Evolutionary conservation across 2,329 filamentous ascomycete genomes (phyloP).

Genomic region (Trichoderma pleuroti): DNA sequence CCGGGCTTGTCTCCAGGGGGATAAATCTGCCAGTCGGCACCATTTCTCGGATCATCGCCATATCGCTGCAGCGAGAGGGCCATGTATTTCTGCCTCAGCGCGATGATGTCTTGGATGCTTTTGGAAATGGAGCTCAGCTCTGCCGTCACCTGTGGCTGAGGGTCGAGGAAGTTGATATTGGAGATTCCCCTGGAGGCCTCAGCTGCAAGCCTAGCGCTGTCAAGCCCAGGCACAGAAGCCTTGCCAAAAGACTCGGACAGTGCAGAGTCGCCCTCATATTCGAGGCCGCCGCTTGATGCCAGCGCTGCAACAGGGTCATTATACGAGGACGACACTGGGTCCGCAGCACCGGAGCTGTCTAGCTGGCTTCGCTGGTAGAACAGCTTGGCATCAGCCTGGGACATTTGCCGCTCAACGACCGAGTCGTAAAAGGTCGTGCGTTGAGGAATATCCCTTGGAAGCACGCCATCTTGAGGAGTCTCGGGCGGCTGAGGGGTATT

Average conservation of each 20-base stretch:
- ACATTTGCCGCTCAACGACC: slow-evolving; percentile 13
- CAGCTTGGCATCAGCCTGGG: slow-evolving; percentile 9
- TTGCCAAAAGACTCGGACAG: not conserved
- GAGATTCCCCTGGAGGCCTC: not conserved
- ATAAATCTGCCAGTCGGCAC: slow-evolving; percentile 6
- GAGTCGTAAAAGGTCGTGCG: slow-evolving; percentile 14
- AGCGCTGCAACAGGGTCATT: slow-evolving; percentile 3
- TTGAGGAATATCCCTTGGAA: slow-evolving; percentile 11
- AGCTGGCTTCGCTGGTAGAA: slow-evolving; percentile 12
- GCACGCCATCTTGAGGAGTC: slow-evolving; percentile 1
- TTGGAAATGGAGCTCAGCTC: slow-evolving; percentile 8
- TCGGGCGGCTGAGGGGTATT: not conserved
- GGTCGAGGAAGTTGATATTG: slow-evolving; percentile 4
- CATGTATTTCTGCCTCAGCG: not conserved
- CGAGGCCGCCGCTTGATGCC: not conserved
- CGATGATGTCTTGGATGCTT: slow-evolving; percentile 9
- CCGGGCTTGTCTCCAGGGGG: not conserved
- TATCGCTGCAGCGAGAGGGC: not conserved
- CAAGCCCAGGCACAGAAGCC: not conserved
- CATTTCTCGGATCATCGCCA: not conserved
- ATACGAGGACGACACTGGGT: not conserved
- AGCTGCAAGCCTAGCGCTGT: not conserved
- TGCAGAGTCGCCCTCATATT: not conserved
- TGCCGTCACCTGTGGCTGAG: slow-evolving; percentile 12
- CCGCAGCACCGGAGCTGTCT: not conserved